Base-by-base conservation (phyloP, 306 rosid genomes). In the Vigna radiata region DNA sequence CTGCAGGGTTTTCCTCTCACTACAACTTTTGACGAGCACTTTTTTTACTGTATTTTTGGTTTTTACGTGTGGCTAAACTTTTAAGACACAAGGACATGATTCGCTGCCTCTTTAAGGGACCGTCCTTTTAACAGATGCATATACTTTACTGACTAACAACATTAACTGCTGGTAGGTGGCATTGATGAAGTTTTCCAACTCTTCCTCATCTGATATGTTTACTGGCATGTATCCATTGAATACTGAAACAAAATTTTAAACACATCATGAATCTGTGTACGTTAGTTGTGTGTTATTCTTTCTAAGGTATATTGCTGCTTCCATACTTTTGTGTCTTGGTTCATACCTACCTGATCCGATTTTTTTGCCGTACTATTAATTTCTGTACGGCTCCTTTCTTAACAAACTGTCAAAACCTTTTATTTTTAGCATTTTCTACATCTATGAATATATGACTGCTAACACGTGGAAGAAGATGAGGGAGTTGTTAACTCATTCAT, bases 401-500 rank as follows among this genome's bases (percentile, higher is more conserved):
- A 80, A 14, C 37, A 62, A 68, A 76, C 67, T 37, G 8, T 13
- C 36, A 54, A 49, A 73, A 33, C 27, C 65, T 4, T 23, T 60
- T 37, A 0, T 2, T 23, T 14, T 31, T 10, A 25, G 33, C 64
- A 23, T 7, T 23, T 31, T 64, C 23, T 44, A 3, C 31, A 36
- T 49, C 43, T 21, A 47, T 31, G 18, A 37, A 13, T 66, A 50
- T 18, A 29, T 69, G 27, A 48, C 47, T 23, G 3, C 70, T 48
- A 43, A 27, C 81, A 17, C 39, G 23, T 63, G 7, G 47, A 37
- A 54, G 46, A 41, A 27, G 44, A 76, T 77, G 71, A 31, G 63
- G 46, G 68, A 77, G 49, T 72, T 25, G 64, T 31, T 84, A 43
- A 86, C 54, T 18, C 71, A 66, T 79, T 75, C 31, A 47, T 6